These are phyloP conservation scores for Pseudogymnoascus destructans DNA, from an alignment of 2,329 filamentous ascomycete species.

Conservation along the genomic window DNA sequence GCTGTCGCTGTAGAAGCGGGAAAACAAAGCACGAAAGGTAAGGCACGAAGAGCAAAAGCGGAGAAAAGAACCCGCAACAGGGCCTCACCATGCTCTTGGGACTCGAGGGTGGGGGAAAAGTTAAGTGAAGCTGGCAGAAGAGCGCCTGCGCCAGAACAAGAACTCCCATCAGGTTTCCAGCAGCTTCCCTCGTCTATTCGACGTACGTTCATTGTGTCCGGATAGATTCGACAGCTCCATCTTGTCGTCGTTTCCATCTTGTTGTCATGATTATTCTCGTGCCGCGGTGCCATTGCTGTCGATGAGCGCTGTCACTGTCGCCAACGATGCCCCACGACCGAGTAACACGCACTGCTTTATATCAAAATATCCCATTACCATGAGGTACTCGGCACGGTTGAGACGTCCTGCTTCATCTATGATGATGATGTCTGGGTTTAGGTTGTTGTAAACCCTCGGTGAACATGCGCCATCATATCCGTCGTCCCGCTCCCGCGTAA, in stretches of 20 bases:
- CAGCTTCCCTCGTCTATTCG: too few species aligned
- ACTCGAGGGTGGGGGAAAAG: too few species aligned
- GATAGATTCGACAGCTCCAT: too few species aligned
- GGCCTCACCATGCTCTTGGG: too few species aligned
- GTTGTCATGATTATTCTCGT: neutral
- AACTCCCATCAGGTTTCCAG: too few species aligned
- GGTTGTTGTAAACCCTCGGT: neutral
- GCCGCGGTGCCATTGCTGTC: neutral
- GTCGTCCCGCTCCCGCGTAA: neutral
- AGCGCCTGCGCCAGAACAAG: too few species aligned
- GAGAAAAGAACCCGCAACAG: too few species aligned
- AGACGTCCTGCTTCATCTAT: neutral
- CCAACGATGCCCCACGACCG: neutral
- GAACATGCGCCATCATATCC: neutral
- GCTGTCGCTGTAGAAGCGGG: neutral
- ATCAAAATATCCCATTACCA: neutral
- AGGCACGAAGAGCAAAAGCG: too few species aligned
- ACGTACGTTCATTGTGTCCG: too few species aligned
- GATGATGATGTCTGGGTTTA: neutral
- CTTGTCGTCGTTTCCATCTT: neutral
- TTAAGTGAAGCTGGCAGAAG: too few species aligned
- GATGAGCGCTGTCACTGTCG: neutral
- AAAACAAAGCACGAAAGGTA: neutral
- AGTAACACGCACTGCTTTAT: neutral
- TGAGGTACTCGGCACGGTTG: neutral